phyloP scores from a whole-genome alignment of 805 yeast species.

The Candida ipomoeae region DNA sequence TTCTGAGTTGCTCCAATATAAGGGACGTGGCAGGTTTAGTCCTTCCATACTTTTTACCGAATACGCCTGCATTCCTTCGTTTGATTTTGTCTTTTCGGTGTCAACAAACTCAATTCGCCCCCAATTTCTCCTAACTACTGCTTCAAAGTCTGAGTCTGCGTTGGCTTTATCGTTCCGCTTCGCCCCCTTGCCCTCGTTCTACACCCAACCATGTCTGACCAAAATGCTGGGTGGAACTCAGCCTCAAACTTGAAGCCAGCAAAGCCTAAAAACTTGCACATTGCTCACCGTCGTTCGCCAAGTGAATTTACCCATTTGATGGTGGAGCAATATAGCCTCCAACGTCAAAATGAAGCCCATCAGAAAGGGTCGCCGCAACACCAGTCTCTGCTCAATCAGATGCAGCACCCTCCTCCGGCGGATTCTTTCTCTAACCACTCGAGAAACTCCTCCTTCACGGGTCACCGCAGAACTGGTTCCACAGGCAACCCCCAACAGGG shows the following conservation, averaged over 20 bases:
- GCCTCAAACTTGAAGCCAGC: not conserved
- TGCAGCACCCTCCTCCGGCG: slow-evolving; percentile 17
- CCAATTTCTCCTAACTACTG: not conserved
- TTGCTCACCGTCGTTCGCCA: slow-evolving; percentile 97
- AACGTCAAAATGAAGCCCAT: slow-evolving; percentile 87
- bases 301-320: slow-evolving; percentile 87
- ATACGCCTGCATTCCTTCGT: not conserved
- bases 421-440: slow-evolving; percentile 34
- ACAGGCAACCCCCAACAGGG: slow-evolving; percentile 44
- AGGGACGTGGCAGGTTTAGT: slow-evolving; percentile 2
- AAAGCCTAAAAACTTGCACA: slow-evolving; percentile 54
- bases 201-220: slow-evolving; percentile 12
- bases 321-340: slow-evolving; percentile 85
- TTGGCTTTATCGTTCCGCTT: not conserved
- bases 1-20: not conserved
- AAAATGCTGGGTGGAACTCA: slow-evolving; percentile 5
- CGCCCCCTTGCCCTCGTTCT: not conserved
- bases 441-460: slow-evolving; percentile 26
- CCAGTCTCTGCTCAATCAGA: slow-evolving; percentile 34
- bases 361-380: slow-evolving; percentile 85
- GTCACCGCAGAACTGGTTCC: slow-evolving; percentile 32
- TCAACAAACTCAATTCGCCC: not conserved
- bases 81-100: not conserved
- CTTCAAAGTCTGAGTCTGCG: not conserved
- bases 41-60: not conserved